phyloP scores from a whole-genome alignment of 208 protist genomes.

The Phytomonas serpens region DNA sequence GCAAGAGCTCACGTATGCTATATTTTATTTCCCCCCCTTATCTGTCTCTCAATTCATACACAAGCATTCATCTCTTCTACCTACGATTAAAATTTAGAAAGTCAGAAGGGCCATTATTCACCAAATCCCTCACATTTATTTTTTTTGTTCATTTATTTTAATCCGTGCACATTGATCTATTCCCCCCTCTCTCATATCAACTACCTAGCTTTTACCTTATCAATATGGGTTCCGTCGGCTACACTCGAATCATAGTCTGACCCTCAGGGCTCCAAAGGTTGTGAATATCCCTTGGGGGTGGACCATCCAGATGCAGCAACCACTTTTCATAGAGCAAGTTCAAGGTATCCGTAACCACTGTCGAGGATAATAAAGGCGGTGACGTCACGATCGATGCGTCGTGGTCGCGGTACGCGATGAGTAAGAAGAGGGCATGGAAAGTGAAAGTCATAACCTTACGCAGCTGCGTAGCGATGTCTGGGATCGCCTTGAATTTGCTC shows the following conservation, averaged over 20 bases:
- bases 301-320: constrained; percentile 52
- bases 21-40: background rate
- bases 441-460: constrained; percentile 73
- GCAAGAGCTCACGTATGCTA: background rate
- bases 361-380: constrained; percentile 17
- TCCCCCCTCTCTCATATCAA: background rate
- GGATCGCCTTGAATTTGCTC: constrained; percentile 59
- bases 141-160: constrained; percentile 3
- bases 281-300: constrained; percentile 52
- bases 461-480: constrained; percentile 47
- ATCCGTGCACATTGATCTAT: background rate
- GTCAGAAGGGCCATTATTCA: background rate
- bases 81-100: background rate
- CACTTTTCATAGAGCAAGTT: constrained; percentile 59
- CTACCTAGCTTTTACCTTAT: background rate
- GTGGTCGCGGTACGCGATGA: constrained; percentile 54
- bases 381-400: constrained; percentile 24
- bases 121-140: background rate
- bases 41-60: background rate
- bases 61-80: background rate
- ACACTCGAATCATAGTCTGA: background rate
- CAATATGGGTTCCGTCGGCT: background rate
- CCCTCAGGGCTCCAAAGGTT: constrained; percentile 15
- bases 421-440: constrained; percentile 62
- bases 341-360: constrained; percentile 43